Evolutionary conservation across 2,329 filamentous ascomycete species (phyloP).

Genomic region (Fusarium subglutinans): DNA sequence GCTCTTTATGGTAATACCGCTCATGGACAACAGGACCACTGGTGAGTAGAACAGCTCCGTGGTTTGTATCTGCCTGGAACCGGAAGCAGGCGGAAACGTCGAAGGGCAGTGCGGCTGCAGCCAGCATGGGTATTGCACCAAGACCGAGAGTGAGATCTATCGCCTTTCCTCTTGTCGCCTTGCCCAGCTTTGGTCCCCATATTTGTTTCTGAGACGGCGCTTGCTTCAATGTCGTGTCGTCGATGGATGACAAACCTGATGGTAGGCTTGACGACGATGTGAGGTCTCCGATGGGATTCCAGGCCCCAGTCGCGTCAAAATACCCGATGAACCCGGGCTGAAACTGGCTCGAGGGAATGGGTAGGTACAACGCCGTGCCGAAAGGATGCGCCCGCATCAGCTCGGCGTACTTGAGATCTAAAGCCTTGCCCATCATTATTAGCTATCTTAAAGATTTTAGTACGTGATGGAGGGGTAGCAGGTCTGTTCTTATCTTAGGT

Average conservation of each 20-base stretch:
- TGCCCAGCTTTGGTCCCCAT: background rate
- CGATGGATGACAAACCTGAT: background rate
- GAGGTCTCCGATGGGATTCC: background rate
- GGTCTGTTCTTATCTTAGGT: background rate
- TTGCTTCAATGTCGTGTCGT: background rate
- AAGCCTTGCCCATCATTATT: background rate
- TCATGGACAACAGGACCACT: background rate
- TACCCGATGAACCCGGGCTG: background rate
- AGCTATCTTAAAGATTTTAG: rapidly evolving
- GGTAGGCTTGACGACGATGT: background rate
- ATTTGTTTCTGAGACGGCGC: background rate
- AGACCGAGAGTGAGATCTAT: background rate
- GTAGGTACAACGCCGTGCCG: background rate
- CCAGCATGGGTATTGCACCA: background rate
- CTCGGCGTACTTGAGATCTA: background rate
- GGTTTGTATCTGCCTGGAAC: background rate
- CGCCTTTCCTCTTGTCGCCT: background rate
- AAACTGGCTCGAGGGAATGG: background rate
- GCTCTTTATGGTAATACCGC: background rate
- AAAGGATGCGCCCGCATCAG: background rate
- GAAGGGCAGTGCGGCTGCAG: background rate
- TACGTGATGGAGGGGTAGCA: background rate
- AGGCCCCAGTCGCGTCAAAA: background rate
- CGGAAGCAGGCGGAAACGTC: background rate
- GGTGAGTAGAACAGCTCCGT: background rate